Base-by-base conservation (phyloP, 2,329 filamentous ascomycete genomes). In the Colletotrichum kahawae region DNA sequence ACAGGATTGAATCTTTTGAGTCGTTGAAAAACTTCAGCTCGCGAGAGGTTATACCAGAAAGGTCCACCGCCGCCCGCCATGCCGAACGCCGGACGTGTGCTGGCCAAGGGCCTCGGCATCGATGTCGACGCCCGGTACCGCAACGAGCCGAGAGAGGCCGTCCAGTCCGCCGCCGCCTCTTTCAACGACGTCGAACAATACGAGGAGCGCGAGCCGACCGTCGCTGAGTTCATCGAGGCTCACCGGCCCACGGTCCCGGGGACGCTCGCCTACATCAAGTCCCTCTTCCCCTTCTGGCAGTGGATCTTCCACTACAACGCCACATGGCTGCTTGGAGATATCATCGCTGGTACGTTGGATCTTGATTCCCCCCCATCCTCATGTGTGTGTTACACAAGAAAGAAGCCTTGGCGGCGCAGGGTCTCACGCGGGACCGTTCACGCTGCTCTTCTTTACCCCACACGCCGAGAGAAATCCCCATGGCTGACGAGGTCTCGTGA, bases 201-300 rank as follows among this genome's bases (percentile, higher is more conserved):
- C n/a, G 70, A 76, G 31, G 85, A 87, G 78, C 77, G 78, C n/a
- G 85, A 87, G 74, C 85, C 85, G 9, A 87, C 85, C 12, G 82
- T 86, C n/a, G 77, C 72, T 7, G 85, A 87, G 74, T 87, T 84
- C 74, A 71, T 87, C n/a, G 75, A 79, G 18, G 84, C 87, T 66
- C 79, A 85, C 18, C 79, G 81, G 0, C 85, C 86, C 4, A 80
- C 83, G 2, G 24, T 75, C n/a, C 79, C 75, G 2, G 81, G 81
- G 8, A 69, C 84, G 9, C 79, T 75, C 8, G 70, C 69, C 43
- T 88, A 88, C 75, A 43, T 87, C 66, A 81, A 80, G 72, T 83
- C 81, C 75, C 79, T 90, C 21, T 89, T 90, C 76, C 88, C 88
- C 4, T 89, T 89, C 78, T 78, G 85, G 73, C 82, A 82, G 16